Percentiles rank a stretch among this genome's conserved stretches.
phyloP scores from a whole-genome alignment of 192 early-diverging fungal species.

The Coemansia sp. region DNA sequence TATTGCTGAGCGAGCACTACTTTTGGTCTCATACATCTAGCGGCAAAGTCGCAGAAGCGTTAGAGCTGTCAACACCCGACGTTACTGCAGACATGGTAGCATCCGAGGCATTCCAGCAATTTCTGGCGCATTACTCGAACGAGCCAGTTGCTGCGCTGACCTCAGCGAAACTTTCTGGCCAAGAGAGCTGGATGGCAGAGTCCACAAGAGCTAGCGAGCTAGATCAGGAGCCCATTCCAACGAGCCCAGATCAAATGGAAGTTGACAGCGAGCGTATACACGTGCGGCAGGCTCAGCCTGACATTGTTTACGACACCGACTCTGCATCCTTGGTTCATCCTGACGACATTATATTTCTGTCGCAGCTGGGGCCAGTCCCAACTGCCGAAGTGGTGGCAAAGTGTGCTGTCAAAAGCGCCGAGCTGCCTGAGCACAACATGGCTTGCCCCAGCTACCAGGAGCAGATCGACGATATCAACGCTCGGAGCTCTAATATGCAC shows the following conservation, averaged over 20 bases:
- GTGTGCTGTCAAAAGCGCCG: constrained; percentile 16
- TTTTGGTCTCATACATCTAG: constrained; percentile 29
- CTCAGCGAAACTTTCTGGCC: constrained; percentile 6
- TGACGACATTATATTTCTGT: constrained; percentile 41
- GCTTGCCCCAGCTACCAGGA: constrained; percentile 30
- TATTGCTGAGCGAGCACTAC: constrained; percentile 32
- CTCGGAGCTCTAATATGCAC: constrained; percentile 43
- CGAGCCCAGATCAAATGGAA: constrained; percentile 19
- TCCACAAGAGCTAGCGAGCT: neutral
- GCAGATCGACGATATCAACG: constrained; percentile 37
- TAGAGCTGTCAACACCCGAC: constrained; percentile 5
- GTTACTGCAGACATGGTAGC: neutral
- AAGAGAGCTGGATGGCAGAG: constrained; percentile 15
- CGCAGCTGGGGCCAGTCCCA: constrained; percentile 31
- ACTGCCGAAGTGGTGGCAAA: constrained; percentile 22
- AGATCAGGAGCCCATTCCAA: neutral
- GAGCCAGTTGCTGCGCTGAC: constrained; percentile 21
- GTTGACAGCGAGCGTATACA: constrained; percentile 13
- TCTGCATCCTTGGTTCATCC: constrained; percentile 22
- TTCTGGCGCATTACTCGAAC: constrained; percentile 24
- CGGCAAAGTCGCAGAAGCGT: constrained; percentile 15
- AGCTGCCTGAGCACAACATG: constrained; percentile 22
- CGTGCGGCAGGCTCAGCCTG: neutral
- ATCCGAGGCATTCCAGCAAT: constrained; percentile 17
- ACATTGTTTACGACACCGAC: constrained; percentile 10